A percentile compares a stretch with the other conserved stretches of the same genome.
These are phyloP conservation scores for Diaporthe humulicola DNA, from an alignment of 2,329 filamentous ascomycete species.

Conservation along the genomic window DNA sequence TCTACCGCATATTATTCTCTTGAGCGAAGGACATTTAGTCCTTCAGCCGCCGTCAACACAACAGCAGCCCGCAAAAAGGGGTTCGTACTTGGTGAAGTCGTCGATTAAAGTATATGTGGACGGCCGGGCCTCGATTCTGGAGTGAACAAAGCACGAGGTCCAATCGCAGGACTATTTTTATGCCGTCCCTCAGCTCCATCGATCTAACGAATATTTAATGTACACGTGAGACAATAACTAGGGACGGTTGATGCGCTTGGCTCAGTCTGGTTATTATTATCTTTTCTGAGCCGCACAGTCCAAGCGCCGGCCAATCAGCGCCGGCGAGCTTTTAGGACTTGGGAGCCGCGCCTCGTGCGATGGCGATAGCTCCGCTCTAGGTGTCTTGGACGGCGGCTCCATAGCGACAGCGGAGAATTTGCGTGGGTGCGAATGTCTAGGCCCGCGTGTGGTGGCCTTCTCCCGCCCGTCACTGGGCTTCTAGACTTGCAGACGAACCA, in stretches of 20 bases:
- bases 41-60: background rate
- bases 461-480: background rate
- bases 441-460: background rate
- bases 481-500: background rate
- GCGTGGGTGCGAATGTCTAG: background rate
- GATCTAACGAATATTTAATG: background rate
- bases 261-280: background rate
- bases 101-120: background rate
- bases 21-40: background rate
- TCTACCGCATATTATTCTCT: background rate
- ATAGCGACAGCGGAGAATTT: conserved; percentile 8
- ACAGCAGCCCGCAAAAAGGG: background rate
- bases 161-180: background rate
- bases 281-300: background rate
- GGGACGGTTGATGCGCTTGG: background rate
- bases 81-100: background rate
- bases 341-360: background rate
- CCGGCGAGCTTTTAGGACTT: background rate
- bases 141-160: conserved; percentile 3
- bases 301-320: background rate
- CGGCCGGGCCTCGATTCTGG: background rate
- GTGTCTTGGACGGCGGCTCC: background rate
- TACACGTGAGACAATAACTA: background rate
- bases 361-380: background rate
- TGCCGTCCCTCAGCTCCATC: background rate